Evolutionary conservation across 106 monocot species (phyloP).

Genomic region (Dioscorea dumetorum): DNA sequence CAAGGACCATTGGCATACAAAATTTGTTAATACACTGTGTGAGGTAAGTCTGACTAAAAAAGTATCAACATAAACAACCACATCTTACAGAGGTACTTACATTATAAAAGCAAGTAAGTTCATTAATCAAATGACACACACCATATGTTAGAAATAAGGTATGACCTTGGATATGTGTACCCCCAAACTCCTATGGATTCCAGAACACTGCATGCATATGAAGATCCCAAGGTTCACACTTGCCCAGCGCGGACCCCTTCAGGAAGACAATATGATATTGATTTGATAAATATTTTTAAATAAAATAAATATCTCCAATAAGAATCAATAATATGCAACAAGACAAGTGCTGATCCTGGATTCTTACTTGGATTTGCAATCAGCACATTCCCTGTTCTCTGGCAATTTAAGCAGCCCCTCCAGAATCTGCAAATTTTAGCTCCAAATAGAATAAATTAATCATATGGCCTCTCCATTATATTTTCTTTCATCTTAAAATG

Average conservation of each 20-base stretch:
- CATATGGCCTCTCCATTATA: too few relatives aligned
- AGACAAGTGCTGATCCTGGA: not conserved
- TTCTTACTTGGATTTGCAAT: slow-evolving; percentile 58
- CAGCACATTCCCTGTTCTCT: slow-evolving; percentile 59
- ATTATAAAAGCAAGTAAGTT: too few relatives aligned
- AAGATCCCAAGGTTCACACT: slow-evolving; percentile 97
- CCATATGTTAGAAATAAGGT: not conserved
- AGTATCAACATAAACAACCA: too few relatives aligned
- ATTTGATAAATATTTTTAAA: not conserved
- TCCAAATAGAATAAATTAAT: not conserved
- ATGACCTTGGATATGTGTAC: slow-evolving; percentile 97
- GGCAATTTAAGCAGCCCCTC: slow-evolving; percentile 66
- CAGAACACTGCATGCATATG: slow-evolving; percentile 99
- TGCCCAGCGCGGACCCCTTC: slow-evolving; percentile 94
- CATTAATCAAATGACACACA: too few relatives aligned
- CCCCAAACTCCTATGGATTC: slow-evolving; percentile 93
- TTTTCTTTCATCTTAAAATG: too few relatives aligned
- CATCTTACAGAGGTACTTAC: too few relatives aligned
- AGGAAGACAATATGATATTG: slow-evolving; percentile 6
- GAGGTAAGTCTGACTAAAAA: too few relatives aligned
- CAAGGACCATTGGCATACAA: too few relatives aligned
- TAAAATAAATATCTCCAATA: not conserved
- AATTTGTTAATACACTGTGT: too few relatives aligned
- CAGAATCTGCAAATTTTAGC: slow-evolving; percentile 32
- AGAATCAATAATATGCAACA: not conserved